Evolutionary conservation across 208 protist genomes (phyloP), one percentile per base, ranked within the genome.

Genomic region (Leishmania aethiopica): DNA sequence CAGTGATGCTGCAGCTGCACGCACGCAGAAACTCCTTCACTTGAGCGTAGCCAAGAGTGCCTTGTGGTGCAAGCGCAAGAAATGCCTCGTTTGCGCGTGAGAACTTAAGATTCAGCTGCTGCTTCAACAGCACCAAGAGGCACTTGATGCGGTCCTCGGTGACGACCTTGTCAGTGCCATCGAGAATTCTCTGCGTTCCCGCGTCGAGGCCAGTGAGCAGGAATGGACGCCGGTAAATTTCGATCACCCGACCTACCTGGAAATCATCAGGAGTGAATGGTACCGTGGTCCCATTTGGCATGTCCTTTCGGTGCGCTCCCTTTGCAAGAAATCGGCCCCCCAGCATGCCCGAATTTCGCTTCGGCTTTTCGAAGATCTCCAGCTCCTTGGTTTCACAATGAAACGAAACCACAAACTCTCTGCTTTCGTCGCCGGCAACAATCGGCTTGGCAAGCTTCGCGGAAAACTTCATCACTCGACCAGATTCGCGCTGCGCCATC

Each of bases 371-470:
- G 51, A 89, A 92, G 67, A 99, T 94, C 60, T 93, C 86, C 22
- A 98, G 51, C 78, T 97, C 94, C 79, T 95, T 92, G 1, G 95
- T 95, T 76, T 92, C 96, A n/a, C 97, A 88, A 85, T 94, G 89
- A 86, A 97, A 99, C 17, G 92, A 90, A 79, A 99, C 89, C 42
- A 98, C 85, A 88, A 99, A 99, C 37, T 91, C 74, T 66, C 97
- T 84, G 42, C 80, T 85, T 47, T 88, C 86, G 88, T 99, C 97
- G 35, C 86, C 92, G 42, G 86, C 86, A 37, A 88, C 86, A 51
- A 93, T 82, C 32, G 92, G 93, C 1, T 95, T 91, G 10, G 85
- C 82, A 17, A 96, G 84, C 22, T 80, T 78, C 10, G 91, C 93
- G 32, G 90, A 83, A 80, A 98, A 99, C 64, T 88, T 91, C 89